These are phyloP conservation scores for Microsporum ferrugineum DNA, from an alignment of 2,329 filamentous ascomycete species.

Conservation along the genomic window DNA sequence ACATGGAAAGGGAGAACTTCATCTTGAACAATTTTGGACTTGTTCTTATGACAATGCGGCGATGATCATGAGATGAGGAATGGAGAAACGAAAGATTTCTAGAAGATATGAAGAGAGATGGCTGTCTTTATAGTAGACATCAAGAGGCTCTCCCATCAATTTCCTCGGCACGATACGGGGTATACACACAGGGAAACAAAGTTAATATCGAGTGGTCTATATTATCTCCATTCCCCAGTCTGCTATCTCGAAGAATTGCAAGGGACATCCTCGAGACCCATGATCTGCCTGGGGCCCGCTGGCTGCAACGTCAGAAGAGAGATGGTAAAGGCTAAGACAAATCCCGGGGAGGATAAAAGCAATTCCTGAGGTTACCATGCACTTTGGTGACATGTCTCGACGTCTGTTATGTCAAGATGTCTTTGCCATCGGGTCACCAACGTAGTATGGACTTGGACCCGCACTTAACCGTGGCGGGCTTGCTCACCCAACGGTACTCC, in stretches of 20 bases:
- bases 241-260: not conserved
- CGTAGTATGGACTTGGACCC: not conserved
- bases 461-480: not conserved
- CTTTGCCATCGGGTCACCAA: not conserved
- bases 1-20: constrained; percentile 11
- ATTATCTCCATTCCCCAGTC: not conserved
- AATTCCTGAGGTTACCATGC: not conserved
- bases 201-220: not conserved
- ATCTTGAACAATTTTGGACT: constrained; percentile 7
- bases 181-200: not conserved
- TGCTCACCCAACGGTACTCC: not conserved
- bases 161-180: not conserved
- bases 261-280: not conserved
- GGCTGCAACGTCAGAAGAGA: not conserved
- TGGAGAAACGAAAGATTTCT: not conserved
- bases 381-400: not conserved
- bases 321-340: not conserved
- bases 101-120: not conserved
- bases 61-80: not conserved
- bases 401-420: not conserved
- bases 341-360: not conserved
- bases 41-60: not conserved
- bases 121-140: constrained; percentile 1
- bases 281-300: not conserved
- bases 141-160: not conserved